Base-by-base conservation (phyloP, 257 asterid genomes). In the Capsicum chinense region DNA sequence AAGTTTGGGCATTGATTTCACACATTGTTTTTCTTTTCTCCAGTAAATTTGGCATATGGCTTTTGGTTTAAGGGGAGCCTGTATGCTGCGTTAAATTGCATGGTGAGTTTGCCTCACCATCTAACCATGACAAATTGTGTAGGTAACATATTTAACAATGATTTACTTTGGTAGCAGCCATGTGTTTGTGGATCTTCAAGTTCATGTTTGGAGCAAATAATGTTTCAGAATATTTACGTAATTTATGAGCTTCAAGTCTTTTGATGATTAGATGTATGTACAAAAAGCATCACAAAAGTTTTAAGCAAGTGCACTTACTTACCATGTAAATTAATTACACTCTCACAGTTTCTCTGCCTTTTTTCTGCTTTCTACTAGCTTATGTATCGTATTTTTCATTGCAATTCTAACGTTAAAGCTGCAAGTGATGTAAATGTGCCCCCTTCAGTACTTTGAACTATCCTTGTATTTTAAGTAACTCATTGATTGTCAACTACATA, bases 31-130 rank as follows among this genome's bases (percentile, higher is more conserved):
- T 78, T 79, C 87, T 79, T 86, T 47, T 66, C 80, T 87, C 86
- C 80, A 97, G 99, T 93, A 85, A 94, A 91, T 92, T 88, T 97
- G 97, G 97, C 98, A 42, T 95, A 97, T 88, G 98, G 98, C 14
- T 97, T 85, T 88, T 97, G 98, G 99, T 84, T 97, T 59, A 91
- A 89, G 85, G 89, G 78, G 85, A 89, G 96, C 83, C 92, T 86
- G 81, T 93, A 93, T 88, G 95, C 98, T 15, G 94, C 97, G 73
- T 87, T 97, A 80, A 93, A 90, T 74, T 95, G 92, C 88, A 83
- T 93, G 99, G 98, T 96, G 93, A 26, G 94, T 90, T 76, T 76
- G 33, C 63, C 64, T 63, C 80, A 60, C 70, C 54, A 79, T 74
- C 66, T 80, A 56, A 37, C 48, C 76, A 44, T 81, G 57, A 66